Evolutionary conservation across 202 grass and related monocot genomes (phyloP).

Genomic region (Tripidium arundinaceum): DNA sequence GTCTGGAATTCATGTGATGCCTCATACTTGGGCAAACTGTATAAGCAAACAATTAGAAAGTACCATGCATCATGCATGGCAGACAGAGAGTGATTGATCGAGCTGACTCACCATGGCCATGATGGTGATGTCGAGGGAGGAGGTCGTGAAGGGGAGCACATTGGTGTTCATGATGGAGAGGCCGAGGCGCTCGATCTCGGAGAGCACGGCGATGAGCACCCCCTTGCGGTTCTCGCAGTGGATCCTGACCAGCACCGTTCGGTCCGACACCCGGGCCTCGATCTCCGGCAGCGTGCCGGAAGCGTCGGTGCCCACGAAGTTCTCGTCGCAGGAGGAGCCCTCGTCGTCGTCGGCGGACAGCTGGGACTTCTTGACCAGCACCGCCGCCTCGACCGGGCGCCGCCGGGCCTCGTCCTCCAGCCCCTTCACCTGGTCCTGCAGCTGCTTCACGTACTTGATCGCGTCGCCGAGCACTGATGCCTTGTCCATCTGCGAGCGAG

Average conservation of each 20-base stretch:
- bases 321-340: conserved; percentile 65
- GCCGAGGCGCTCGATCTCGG: conserved; percentile 61
- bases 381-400: conserved; percentile 74
- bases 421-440: conserved; percentile 74
- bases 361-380: conserved; percentile 82
- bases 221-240: conserved; percentile 92
- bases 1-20: conserved; percentile 89
- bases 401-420: conserved; percentile 62
- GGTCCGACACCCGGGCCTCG: conserved; percentile 72
- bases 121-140: conserved; percentile 82
- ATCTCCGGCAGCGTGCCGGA: conserved; percentile 63
- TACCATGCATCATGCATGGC: not conserved
- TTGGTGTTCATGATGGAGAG: conserved; percentile 82
- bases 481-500: conserved; percentile 77
- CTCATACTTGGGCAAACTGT: conserved; percentile 49
- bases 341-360: conserved; percentile 52
- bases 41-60: conserved; percentile 14
- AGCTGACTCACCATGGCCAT: conserved; percentile 67
- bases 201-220: conserved; percentile 55
- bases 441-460: conserved; percentile 86
- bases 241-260: conserved; percentile 71
- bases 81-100: not conserved
- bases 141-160: conserved; percentile 74
- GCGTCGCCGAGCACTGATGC: conserved; percentile 94
- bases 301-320: conserved; percentile 36